phyloP scores from a whole-genome alignment of 768 basidiomycete genomes.

The Tephrocybe sp. region DNA sequence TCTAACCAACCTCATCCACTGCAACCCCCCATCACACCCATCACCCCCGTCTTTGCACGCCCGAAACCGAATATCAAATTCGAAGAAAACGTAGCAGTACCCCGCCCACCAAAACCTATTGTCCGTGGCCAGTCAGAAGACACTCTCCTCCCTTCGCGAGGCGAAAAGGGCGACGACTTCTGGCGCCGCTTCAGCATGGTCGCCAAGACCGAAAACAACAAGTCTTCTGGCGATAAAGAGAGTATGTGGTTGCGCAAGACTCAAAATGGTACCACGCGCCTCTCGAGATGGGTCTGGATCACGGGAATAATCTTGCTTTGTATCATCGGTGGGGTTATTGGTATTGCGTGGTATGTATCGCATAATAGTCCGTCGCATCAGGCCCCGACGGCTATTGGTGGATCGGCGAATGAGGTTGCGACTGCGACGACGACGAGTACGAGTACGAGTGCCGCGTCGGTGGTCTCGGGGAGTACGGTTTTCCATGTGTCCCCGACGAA shows the following conservation, averaged over 20 bases:
- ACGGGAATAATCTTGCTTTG: conserved; percentile 53
- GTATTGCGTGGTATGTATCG: conserved; percentile 56
- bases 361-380: conserved; percentile 47
- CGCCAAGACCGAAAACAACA: conserved; percentile 58
- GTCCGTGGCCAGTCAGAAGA: conserved; percentile 70
- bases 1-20: conserved; percentile 69
- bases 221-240: conserved; percentile 37
- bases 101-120: conserved; percentile 42
- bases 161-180: conserved; percentile 79
- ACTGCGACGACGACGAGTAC: conserved; percentile 15
- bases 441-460: neutral
- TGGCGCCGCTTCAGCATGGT: conserved; percentile 87
- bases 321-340: conserved; percentile 55
- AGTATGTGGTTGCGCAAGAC: conserved; percentile 73
- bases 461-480: conserved; percentile 16
- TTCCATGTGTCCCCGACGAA: conserved; percentile 58
- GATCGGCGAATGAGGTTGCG: conserved; percentile 46
- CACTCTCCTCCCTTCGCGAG: conserved; percentile 60
- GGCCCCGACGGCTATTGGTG: conserved; percentile 62
- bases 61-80: conserved; percentile 50
- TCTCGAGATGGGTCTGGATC: conserved; percentile 71
- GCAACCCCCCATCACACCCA: conserved; percentile 74
- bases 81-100: conserved; percentile 29
- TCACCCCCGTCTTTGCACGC: conserved; percentile 73
- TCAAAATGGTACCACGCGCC: conserved; percentile 43